Percentiles rank a stretch among this genome's conserved stretches.
These are phyloP conservation scores for Stropharia rugosoannulata DNA, from an alignment of 768 basidiomycete genomes.

Conservation along the genomic window DNA sequence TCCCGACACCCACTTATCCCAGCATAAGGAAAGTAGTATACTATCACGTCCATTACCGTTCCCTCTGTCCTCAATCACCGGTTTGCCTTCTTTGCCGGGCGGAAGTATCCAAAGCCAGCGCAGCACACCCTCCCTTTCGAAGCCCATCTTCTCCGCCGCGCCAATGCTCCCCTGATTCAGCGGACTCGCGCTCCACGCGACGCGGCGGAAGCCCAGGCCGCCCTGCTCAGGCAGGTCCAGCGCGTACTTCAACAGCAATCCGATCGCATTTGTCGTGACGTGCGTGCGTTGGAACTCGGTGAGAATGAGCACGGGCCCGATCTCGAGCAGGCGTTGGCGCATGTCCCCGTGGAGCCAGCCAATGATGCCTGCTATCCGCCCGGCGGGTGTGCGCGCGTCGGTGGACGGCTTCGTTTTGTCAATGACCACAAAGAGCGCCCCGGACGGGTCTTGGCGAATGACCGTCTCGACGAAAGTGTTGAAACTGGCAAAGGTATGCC, in stretches of 20 bases:
- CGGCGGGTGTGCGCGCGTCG: conserved; percentile 13
- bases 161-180: conserved; percentile 42
- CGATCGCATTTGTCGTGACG: conserved; percentile 46
- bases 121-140: conserved; percentile 44
- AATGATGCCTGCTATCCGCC: conserved; percentile 48
- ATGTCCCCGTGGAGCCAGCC: conserved; percentile 38
- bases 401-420: conserved; percentile 38
- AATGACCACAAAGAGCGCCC: conserved; percentile 43
- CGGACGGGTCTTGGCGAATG: conserved; percentile 24
- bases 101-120: conserved; percentile 49
- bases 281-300: conserved; percentile 48
- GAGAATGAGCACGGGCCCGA: conserved; percentile 47
- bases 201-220: conserved; percentile 52
- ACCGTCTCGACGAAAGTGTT: conserved; percentile 23
- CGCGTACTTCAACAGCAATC: conserved; percentile 38
- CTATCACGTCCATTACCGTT: conserved; percentile 37
- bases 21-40: conserved; percentile 36
- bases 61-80: conserved; percentile 25
- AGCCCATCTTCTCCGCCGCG: conserved; percentile 53
- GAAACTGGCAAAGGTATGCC: conserved; percentile 27
- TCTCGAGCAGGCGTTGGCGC: conserved; percentile 37
- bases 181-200: conserved; percentile 51
- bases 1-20: conserved; percentile 50
- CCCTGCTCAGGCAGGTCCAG: conserved; percentile 35
- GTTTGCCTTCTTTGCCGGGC: conserved; percentile 24